A percentile compares a stretch with the other conserved stretches of the same genome.
Evolutionary conservation across 2,329 filamentous ascomycete species (phyloP).

Genomic region (Tolypocladium inflatum): DNA sequence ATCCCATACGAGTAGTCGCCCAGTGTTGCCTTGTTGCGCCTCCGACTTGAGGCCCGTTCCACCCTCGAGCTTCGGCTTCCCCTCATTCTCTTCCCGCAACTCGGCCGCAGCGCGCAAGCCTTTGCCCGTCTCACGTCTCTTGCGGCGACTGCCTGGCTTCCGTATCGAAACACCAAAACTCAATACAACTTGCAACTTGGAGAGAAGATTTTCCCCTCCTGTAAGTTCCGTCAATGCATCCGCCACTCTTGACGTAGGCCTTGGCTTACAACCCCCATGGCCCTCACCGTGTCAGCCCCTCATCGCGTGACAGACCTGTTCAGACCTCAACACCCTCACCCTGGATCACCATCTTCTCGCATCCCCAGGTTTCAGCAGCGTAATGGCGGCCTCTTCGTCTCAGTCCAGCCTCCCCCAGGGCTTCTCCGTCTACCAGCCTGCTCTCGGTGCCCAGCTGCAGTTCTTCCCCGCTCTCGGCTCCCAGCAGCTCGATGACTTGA

Average conservation of each 20-base stretch:
- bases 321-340: background rate
- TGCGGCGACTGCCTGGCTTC: background rate
- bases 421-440: slow-evolving; percentile 52
- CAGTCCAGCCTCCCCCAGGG: slow-evolving; percentile 28
- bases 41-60: background rate
- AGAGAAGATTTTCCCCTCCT: background rate
- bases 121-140: background rate
- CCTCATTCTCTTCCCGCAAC: background rate
- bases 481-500: slow-evolving; percentile 49
- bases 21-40: background rate
- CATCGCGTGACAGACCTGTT: slow-evolving; percentile 1
- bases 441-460: slow-evolving; percentile 47
- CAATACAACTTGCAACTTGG: background rate
- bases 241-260: background rate
- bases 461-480: slow-evolving; percentile 58
- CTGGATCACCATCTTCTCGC: background rate
- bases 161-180: background rate
- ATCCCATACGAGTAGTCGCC: background rate
- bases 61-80: slow-evolving; percentile 3
- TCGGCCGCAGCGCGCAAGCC: background rate
- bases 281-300: background rate
- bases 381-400: slow-evolving; percentile 16
- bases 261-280: background rate
- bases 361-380: background rate
- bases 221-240: background rate